Conservation (phyloP, 23 red algal genomes). For the Gracilaria caudata region DNA sequence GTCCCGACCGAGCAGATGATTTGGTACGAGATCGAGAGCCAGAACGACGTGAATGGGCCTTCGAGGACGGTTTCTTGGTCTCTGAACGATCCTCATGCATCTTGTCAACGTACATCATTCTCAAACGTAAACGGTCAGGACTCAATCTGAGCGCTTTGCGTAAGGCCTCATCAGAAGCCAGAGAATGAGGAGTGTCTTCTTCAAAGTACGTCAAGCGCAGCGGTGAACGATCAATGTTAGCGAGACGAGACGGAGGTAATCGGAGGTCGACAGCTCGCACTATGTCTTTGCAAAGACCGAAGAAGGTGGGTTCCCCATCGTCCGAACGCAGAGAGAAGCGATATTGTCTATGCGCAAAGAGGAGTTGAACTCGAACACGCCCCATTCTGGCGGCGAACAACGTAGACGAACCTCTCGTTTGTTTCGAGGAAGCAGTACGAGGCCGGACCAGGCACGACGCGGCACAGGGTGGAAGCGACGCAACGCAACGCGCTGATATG, state of each 20-base stretch:
- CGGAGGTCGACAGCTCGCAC: background rate
- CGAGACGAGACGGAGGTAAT: background rate
- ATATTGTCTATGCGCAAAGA: background rate
- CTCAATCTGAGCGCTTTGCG: background rate
- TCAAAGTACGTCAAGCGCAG: background rate
- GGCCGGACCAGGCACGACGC: too few species aligned
- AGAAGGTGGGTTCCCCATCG: background rate
- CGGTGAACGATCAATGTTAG: background rate
- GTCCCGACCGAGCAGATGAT: background rate
- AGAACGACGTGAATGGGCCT: background rate
- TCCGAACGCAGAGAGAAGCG: slow-evolving; percentile 5
- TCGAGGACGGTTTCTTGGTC: slow-evolving; percentile 10
- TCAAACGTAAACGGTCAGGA: background rate
- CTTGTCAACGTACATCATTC: slow-evolving; percentile 29
- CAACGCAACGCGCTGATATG: too few species aligned
- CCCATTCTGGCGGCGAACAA: background rate
- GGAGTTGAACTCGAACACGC: background rate
- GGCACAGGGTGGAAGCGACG: too few species aligned
- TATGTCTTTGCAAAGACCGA: slow-evolving; percentile 11
- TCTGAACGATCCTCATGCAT: slow-evolving; percentile 12
- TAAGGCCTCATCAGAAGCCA: slow-evolving; percentile 4
- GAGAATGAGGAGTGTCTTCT: background rate
- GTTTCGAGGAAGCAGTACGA: too few species aligned
- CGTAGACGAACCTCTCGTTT: too few species aligned
- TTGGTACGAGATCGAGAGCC: background rate